Evolutionary conservation across 2,329 filamentous ascomycete genomes (phyloP), one percentile per base, ranked within the genome.

Genomic region (Epichloe glyceriae): DNA sequence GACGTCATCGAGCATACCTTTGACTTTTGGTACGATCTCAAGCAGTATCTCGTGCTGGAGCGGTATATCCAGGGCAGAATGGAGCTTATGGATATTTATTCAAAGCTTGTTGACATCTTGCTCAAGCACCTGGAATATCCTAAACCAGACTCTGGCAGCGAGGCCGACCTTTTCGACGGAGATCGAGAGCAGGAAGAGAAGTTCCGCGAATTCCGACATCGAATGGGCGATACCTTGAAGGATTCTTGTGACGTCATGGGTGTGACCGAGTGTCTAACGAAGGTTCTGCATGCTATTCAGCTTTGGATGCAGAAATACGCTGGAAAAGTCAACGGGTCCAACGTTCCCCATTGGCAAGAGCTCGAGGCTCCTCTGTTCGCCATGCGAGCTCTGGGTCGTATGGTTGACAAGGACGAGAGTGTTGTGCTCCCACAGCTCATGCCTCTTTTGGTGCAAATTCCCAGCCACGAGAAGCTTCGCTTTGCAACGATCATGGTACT

Each of bases 401-500:
- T 97, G 88, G 91, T 98, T 12, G 85, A 91, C 50, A 83, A 83
- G 52, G 86, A 95, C 46, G 93, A 98, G 67, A 84, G 76, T 57
- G 82, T 88, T 39, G 87, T 98, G 59, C 75, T 98, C 40, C 87
- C 89, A 3, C 87, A 91, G 62, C 82, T 98, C 15, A 95, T 98
- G 71, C 90, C 90, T 17, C 75, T 98, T 51, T 82, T 98, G 55
- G 88, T 95, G 11, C 87, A 94, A 63, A 95, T 98, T 54, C 93
- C 93, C 0, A 84, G 87, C 61, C 93, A 98, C 61, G 88, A 97
- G 68, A 98, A 97, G 72, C 79, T 98, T n/a, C 88, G 90, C 7
- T 98, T 98, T 68, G 91, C 95, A 55, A 91, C 91, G 5, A 95
- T 97, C 61, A 96, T 98, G 89, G 90, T 94, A 3, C 78, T 98